Base-by-base conservation (phyloP, 306 rosid genomes). In the Pachyrhizus erosus region DNA sequence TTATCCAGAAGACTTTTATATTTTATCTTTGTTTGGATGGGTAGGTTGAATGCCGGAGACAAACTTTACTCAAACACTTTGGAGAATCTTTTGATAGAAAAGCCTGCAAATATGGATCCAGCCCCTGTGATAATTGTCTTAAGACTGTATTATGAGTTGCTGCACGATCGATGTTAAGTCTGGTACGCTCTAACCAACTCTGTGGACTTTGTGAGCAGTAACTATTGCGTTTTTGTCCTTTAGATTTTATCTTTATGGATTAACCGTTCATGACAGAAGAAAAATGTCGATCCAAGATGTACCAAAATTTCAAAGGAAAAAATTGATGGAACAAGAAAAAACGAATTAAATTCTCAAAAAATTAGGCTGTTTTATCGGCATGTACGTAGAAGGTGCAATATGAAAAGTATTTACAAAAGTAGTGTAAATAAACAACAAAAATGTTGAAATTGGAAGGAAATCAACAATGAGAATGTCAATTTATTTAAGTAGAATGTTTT, bases 91-190 rank as follows among this genome's bases (percentile, higher is more conserved):
- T 91, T 77, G 92, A 93, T 73, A 85, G 87, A 80, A 84, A 88
- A 54, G 85, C 80, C 62, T 93, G 98, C 92, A 96, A 89, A 83
- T 57, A 83, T 84, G 97, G 91, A 65, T 86, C 97, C 39, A 96
- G 85, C 83, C 94, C 98, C 79, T 92, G 99, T 78, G 98, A 93
- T 84, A 96, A 91, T 84, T 96, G 99, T 86, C 80, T 89, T 81
- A 89, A 89, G 90, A 81, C 77, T 78, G 75, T 90, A 37, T 75
- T 46, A 4, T 89, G 83, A 90, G 83, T 86, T 78, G 79, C 57
- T 77, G 69, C 61, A 66, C 12, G 55, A 34, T 75, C 45, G 70
- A 23, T 15, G 76, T 72, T 61, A 21, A 75, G 73, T 79, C n/a
- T 69, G 77, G 75, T 54, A 21, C 40, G 27, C 60, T 71, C 71